Base-by-base conservation (phyloP, 805 yeast species). In the Cyberlindnera sargentensis region DNA sequence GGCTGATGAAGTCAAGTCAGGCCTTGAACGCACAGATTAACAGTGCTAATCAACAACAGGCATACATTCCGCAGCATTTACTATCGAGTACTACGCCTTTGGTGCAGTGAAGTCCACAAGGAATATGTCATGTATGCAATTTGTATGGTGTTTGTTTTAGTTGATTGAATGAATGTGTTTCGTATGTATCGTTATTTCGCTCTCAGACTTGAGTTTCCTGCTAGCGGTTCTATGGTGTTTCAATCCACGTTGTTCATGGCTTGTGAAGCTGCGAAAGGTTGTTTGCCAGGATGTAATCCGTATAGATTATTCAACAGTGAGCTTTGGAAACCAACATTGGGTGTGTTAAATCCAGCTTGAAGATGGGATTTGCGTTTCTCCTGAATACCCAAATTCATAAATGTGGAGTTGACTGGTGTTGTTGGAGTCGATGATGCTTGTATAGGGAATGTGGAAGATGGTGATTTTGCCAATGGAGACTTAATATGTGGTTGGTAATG, bases 251-350 rank as follows among this genome's bases (percentile, higher is more conserved):
- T 15, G 20, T 15, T 15, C 20, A 15, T 15, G 20, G 20, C 20
- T 15, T 15, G 20, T 15, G 27, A 8, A 7, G 34, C 15, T 29
- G 34, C 34, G 24, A 36, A 28, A 82, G 36, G 28, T 6, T 36
- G 31, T 20, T 36, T 36, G 23, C 39, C 39, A 10, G 55, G 55
- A 38, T 49, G 55, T 3, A 57, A 36, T 4, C 62, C 62, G 39
- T 57, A 57, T 8, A 57, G 45, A 40, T 49, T 56, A 36, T 57
- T 57, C 40, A 57, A 38, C 27, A 57, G 36, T 23, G 36, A 42
- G 33, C 47, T 53, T 6, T 43, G 43, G 36, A 57, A 57, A 1
- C 62, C 62, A 31, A 56, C 41, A 26, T 46, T 49, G 26, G 50
- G 36, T 1, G 48, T 40, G 24, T 32, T 42, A n/a, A 46, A 46